Evolutionary conservation across 139 green algal genomes (phyloP).

Genomic region (Eudorina sp.): DNA sequence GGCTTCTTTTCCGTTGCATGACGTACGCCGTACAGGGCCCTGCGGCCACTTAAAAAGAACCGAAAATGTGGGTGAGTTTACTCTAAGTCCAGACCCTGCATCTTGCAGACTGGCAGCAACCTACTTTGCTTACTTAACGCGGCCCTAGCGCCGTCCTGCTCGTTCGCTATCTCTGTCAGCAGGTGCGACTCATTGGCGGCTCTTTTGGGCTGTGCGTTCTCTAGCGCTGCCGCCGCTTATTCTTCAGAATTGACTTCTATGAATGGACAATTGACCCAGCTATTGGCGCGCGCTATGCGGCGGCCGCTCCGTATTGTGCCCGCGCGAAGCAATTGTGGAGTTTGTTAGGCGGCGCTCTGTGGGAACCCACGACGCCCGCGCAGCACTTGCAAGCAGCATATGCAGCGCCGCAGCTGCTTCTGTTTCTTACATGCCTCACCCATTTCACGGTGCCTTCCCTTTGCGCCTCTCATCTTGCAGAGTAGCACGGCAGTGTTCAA

Average conservation of each 20-base stretch:
- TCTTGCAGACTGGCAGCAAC: slow-evolving; percentile 2
- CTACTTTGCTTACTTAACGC: background rate
- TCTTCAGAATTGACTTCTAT: no score
- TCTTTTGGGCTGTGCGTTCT: background rate
- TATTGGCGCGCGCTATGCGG: background rate
- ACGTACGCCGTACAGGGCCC: no score
- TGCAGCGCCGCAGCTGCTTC: no score
- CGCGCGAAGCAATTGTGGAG: background rate
- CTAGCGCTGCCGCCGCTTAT: no score
- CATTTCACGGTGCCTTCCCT: background rate
- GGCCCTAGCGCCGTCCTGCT: slow-evolving; percentile 32
- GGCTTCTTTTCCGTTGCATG: no score
- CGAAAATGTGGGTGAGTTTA: background rate
- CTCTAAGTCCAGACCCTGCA: slow-evolving; percentile 33
- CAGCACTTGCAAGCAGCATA: no score
- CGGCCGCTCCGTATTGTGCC: background rate
- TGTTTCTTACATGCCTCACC: no score
- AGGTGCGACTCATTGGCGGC: slow-evolving; percentile 27
- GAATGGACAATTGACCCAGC: background rate
- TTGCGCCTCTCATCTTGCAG: background rate
- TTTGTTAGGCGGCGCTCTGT: slow-evolving; percentile 22
- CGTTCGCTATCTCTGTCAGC: slow-evolving; percentile 27
- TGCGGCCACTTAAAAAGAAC: background rate
- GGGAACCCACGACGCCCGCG: no score
- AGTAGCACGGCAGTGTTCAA: slow-evolving; percentile 7